Evolutionary conservation across 805 yeast species (phyloP).

Genomic region (Candida khao-thaluensis): DNA sequence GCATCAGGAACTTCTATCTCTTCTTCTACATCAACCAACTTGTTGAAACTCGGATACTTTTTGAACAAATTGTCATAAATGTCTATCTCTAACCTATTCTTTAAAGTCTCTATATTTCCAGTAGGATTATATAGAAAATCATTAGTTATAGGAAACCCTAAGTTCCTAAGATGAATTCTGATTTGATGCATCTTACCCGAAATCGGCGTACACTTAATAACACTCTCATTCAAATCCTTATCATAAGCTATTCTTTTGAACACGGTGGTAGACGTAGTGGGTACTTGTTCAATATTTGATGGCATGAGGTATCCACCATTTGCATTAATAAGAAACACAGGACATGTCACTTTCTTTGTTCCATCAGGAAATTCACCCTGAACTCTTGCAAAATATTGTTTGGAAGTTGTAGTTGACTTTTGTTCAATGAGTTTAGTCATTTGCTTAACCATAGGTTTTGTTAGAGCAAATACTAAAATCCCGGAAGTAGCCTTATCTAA

Average conservation of each 20-base stretch:
- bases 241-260: constrained; percentile 33
- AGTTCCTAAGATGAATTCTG: constrained; percentile 50
- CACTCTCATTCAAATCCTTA: constrained; percentile 31
- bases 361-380: constrained; percentile 39
- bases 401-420: constrained; percentile 28
- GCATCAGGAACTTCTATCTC: not conserved
- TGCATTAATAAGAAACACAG: constrained; percentile 36
- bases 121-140: constrained; percentile 47
- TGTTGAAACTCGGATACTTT: constrained; percentile 4
- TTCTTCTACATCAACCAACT: constrained; percentile 1
- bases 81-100: constrained; percentile 22
- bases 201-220: constrained; percentile 48
- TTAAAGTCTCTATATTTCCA: constrained; percentile 16
- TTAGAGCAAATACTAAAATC: constrained; percentile 43
- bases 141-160: constrained; percentile 85
- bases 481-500: constrained; percentile 55
- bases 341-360: constrained; percentile 32
- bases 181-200: constrained; percentile 61
- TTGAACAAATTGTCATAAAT: constrained; percentile 22
- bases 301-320: constrained; percentile 35
- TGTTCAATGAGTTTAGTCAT: constrained; percentile 32
- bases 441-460: constrained; percentile 28
- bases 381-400: constrained; percentile 48
- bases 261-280: constrained; percentile 31
- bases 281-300: constrained; percentile 23